phyloP scores from a whole-genome alignment of 202 grass and related monocot species.

The Thinopyrum obtusiflorum region DNA sequence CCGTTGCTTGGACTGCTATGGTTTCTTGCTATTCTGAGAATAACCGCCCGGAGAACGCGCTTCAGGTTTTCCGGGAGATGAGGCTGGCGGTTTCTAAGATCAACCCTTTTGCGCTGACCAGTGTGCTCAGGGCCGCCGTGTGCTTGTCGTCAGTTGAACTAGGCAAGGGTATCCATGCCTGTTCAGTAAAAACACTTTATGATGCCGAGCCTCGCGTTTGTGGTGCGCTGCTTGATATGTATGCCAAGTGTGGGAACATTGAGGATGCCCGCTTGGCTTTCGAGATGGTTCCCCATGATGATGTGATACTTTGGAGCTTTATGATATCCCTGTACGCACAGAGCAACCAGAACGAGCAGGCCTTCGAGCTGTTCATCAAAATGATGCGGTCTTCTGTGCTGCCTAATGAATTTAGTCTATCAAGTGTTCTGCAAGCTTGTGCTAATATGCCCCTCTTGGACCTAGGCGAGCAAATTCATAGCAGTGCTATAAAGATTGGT shows the following conservation, averaged over 20 bases:
- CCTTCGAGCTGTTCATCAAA: slow-evolving; percentile 43
- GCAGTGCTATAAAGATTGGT: slow-evolving; percentile 52
- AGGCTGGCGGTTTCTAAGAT: slow-evolving; percentile 28
- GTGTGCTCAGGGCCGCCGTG: slow-evolving; percentile 45
- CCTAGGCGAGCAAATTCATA: slow-evolving; percentile 52
- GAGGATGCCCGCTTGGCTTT: slow-evolving; percentile 48
- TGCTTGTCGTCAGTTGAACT: slow-evolving; percentile 41
- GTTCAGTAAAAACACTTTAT: slow-evolving; percentile 44
- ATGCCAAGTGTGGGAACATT: slow-evolving; percentile 65
- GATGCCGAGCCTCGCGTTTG: slow-evolving; percentile 51
- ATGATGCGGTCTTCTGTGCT: slow-evolving; percentile 43
- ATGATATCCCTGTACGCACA: slow-evolving; percentile 62
- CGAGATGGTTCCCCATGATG: slow-evolving; percentile 44
- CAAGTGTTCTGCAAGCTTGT: slow-evolving; percentile 73
- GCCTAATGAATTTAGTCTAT: slow-evolving; percentile 66
- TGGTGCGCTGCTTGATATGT: slow-evolving; percentile 65
- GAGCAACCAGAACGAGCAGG: slow-evolving; percentile 47
- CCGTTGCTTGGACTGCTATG: slow-evolving; percentile 53
- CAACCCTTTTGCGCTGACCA: slow-evolving; percentile 51
- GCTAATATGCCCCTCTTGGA: slow-evolving; percentile 43
- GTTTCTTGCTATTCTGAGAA: slow-evolving; percentile 64
- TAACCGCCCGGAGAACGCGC: slow-evolving; percentile 23
- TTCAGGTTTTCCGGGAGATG: slow-evolving; percentile 54
- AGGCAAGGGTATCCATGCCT: slow-evolving; percentile 56
- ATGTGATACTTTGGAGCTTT: slow-evolving; percentile 66